Percentiles rank a stretch among this genome's conserved stretches.
Conservation (phyloP, 257 asterid species). For the Anisodus tanguticus region DNA sequence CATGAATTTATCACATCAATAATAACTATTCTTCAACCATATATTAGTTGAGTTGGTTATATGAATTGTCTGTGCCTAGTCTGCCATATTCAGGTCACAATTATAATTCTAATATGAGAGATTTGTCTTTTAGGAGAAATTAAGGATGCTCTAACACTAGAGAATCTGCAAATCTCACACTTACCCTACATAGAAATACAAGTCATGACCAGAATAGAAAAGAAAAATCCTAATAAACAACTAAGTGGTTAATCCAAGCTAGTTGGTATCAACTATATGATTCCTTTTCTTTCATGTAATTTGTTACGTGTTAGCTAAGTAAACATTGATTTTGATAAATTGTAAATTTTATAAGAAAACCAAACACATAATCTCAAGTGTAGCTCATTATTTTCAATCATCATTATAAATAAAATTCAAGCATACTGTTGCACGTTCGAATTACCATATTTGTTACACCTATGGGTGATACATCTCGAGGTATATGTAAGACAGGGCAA, state of each 20-base stretch:
- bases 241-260: not conserved
- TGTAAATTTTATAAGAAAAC: not conserved
- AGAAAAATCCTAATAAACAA: constrained; percentile 9
- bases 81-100: not conserved
- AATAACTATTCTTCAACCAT: not conserved
- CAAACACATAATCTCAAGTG: not conserved
- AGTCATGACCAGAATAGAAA: not conserved
- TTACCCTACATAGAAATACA: not conserved
- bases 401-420: not conserved
- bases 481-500: not conserved
- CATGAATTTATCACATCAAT: not conserved
- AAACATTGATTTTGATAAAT: constrained; percentile 16
- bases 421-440: not conserved
- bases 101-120: not conserved
- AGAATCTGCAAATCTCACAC: not conserved
- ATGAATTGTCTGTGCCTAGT: not conserved
- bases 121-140: not conserved
- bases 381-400: constrained; percentile 3
- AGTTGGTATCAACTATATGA: not conserved
- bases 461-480: not conserved
- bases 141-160: not conserved
- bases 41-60: no score
- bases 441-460: not conserved
- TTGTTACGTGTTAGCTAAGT: not conserved
- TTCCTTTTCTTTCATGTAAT: not conserved